These are phyloP conservation scores for Dipteronia dyeriana DNA, from an alignment of 345 rosid species.

Conservation along the genomic window DNA sequence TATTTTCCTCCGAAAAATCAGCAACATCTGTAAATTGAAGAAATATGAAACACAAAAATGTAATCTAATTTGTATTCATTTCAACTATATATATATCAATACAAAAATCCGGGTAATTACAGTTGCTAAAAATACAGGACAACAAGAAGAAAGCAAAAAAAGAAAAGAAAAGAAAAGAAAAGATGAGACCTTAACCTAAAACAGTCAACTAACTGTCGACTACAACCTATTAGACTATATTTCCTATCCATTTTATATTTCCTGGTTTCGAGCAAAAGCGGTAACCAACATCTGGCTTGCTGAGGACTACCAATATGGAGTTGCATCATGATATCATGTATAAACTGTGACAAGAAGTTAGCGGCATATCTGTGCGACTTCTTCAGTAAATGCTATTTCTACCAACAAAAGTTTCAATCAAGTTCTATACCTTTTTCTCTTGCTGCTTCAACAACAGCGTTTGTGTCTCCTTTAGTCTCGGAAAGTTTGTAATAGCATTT, in stretches of 20 bases:
- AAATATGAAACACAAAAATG: neutral
- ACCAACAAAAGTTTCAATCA: constrained; percentile 22
- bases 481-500: constrained; percentile 35
- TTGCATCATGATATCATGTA: constrained; percentile 1
- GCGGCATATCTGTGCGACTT: constrained; percentile 20
- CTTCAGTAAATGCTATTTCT: constrained; percentile 15
- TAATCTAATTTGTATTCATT: neutral
- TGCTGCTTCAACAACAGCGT: constrained; percentile 50
- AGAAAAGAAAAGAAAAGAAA: neutral
- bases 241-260: constrained; percentile 22
- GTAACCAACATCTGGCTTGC: constrained; percentile 9
- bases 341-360: neutral
- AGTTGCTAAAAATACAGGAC: neutral
- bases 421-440: constrained; percentile 61
- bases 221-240: constrained; percentile 15
- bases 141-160: neutral
- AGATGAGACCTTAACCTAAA: neutral
- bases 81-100: constrained; percentile 2
- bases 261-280: constrained; percentile 24
- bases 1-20: neutral
- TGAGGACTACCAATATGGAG: neutral
- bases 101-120: constrained; percentile 21
- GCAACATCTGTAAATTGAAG: neutral
- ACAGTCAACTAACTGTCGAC: constrained; percentile 4
- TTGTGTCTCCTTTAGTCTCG: constrained; percentile 37